These are phyloP conservation scores for Aspergillus ibericus DNA, from an alignment of 2,329 filamentous ascomycete genomes.

Conservation along the genomic window DNA sequence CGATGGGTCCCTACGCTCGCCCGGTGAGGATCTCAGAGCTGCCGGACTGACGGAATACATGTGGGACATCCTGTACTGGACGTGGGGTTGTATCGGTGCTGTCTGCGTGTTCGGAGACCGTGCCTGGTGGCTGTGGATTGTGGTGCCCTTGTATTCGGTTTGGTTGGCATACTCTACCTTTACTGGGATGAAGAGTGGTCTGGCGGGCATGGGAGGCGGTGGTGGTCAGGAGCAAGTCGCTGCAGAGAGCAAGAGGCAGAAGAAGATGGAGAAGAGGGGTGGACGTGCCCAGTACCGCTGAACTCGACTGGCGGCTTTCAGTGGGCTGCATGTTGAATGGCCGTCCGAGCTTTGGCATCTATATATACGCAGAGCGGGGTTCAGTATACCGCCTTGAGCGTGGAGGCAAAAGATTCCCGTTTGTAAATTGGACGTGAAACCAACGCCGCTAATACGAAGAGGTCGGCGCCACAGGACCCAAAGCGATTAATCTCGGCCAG, in stretches of 20 bases:
- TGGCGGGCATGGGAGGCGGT: conserved; percentile 43
- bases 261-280: conserved; percentile 55
- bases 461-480: neutral
- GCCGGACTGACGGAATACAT: conserved; percentile 93
- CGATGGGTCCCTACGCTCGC: conserved; percentile 66
- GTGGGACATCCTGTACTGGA: conserved; percentile 97
- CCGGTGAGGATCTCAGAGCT: conserved; percentile 85
- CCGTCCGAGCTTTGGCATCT: neutral
- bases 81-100: conserved; percentile 73
- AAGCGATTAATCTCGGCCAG: conserved; percentile 2
- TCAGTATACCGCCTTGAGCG: neutral
- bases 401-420: neutral
- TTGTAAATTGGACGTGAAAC: neutral
- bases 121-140: conserved; percentile 65
- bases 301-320: conserved; percentile 1
- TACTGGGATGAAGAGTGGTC: conserved; percentile 47
- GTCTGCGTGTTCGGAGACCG: conserved; percentile 79
- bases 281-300: conserved; percentile 46
- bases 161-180: conserved; percentile 50
- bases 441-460: neutral
- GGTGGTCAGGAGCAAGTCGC: conserved; percentile 28
- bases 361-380: conserved; percentile 5
- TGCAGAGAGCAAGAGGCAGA: conserved; percentile 52
- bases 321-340: neutral
- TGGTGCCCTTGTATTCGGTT: conserved; percentile 50